A percentile compares a stretch with the other conserved stretches of the same genome.
Conservation (phyloP, 805 yeast genomes). For the Yarrowia phangngaensis region DNA sequence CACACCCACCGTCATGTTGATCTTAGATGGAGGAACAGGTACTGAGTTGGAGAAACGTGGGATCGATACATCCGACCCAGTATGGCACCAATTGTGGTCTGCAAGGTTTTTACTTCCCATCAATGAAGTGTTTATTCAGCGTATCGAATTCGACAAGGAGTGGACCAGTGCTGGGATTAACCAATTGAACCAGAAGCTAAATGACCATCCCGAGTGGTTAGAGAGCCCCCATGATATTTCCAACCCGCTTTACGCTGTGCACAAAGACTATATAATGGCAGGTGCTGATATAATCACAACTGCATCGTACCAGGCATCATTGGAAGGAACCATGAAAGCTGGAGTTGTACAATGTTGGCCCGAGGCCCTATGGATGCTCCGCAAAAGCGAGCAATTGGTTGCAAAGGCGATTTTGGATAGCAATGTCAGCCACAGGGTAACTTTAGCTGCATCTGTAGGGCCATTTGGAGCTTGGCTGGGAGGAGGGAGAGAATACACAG, state of each 20-base stretch:
- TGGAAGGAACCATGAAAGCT: conserved; percentile 39
- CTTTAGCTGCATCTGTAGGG: conserved; percentile 64
- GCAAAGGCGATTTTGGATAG: conserved; percentile 32
- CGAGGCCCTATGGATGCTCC: conserved; percentile 28
- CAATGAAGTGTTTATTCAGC: background rate
- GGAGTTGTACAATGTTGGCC: conserved; percentile 26
- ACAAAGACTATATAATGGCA: conserved; percentile 47
- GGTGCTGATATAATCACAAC: conserved; percentile 58
- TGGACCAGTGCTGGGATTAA: conserved; percentile 5
- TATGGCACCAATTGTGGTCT: conserved; percentile 49
- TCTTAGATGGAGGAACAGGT: conserved; percentile 64
- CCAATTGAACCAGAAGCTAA: background rate
- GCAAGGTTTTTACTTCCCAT: conserved; percentile 42
- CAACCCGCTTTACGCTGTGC: conserved; percentile 46
- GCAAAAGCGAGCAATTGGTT: conserved; percentile 34
- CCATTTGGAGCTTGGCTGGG: conserved; percentile 72
- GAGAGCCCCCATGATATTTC: conserved; percentile 47
- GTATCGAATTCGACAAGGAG: background rate
- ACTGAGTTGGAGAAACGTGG: conserved; percentile 55
- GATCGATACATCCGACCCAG: conserved; percentile 42
- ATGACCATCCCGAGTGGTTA: conserved; percentile 12
- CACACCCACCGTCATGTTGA: conserved; percentile 18
- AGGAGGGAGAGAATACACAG: conserved; percentile 70
- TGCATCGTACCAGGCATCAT: conserved; percentile 59
- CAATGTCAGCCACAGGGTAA: conserved; percentile 26